These are phyloP conservation scores for Austroboletus festivus DNA, from an alignment of 768 basidiomycete species.

Conservation along the genomic window DNA sequence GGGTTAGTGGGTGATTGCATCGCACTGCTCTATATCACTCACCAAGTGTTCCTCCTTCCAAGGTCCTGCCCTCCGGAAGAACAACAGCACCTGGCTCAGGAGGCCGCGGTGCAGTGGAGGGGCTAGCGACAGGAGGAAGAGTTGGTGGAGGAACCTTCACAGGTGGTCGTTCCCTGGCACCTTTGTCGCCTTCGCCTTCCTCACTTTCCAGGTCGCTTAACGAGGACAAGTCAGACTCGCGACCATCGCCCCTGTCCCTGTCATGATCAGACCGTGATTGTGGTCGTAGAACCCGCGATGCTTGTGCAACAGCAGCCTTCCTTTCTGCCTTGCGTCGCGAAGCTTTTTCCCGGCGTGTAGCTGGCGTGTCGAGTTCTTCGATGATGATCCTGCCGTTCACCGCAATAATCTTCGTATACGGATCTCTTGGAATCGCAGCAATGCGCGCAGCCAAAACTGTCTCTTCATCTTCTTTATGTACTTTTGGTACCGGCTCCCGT, in stretches of 20 bases:
- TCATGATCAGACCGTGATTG: neutral
- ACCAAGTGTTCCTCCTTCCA: constrained; percentile 68
- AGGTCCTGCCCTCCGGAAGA: constrained; percentile 33
- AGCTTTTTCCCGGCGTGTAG: constrained; percentile 58
- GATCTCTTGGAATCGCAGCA: constrained; percentile 27
- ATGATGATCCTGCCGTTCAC: constrained; percentile 57
- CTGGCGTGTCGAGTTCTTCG: constrained; percentile 71
- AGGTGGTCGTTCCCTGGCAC: constrained; percentile 7
- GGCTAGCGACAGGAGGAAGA: constrained; percentile 9
- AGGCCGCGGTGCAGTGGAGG: constrained; percentile 7
- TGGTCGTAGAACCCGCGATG: neutral
- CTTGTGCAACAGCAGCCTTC: constrained; percentile 21
- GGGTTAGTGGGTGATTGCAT: neutral
- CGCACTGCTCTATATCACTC: constrained; percentile 15
- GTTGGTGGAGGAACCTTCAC: neutral
- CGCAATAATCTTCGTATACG: constrained; percentile 28
- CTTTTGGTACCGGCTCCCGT: neutral
- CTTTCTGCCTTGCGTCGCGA: constrained; percentile 43
- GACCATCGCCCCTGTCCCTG: constrained; percentile 19
- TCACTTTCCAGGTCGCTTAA: constrained; percentile 44
- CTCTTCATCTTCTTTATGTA: constrained; percentile 8
- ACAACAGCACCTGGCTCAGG: constrained; percentile 32
- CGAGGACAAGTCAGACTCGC: constrained; percentile 43
- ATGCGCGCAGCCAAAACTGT: constrained; percentile 26
- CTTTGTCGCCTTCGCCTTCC: constrained; percentile 9